Conservation (phyloP, 768 basidiomycete genomes). For the Baorangia bicolor region DNA sequence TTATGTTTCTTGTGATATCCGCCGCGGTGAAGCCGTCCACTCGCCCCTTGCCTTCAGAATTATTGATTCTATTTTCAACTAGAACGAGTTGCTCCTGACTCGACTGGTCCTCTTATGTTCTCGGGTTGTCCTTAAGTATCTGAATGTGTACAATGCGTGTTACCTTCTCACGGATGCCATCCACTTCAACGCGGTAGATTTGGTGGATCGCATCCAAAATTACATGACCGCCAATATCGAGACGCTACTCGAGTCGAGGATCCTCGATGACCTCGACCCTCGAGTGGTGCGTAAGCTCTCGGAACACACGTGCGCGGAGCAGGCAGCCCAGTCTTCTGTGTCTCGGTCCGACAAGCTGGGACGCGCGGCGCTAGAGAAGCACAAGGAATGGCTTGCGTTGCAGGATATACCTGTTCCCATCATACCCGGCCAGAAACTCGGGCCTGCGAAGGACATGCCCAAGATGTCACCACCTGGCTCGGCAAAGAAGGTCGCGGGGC, state of each 20-base stretch:
- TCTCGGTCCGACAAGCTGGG: slow-evolving; percentile 57
- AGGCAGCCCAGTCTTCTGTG: slow-evolving; percentile 64
- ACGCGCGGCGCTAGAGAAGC: slow-evolving; percentile 53
- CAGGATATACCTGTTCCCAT: slow-evolving; percentile 69
- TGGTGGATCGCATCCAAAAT: slow-evolving; percentile 68
- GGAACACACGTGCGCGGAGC: slow-evolving; percentile 52
- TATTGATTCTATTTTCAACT: neutral
- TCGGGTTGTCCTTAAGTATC: slow-evolving; percentile 60
- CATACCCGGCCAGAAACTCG: slow-evolving; percentile 30
- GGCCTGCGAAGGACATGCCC: slow-evolving; percentile 26
- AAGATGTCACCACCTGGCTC: slow-evolving; percentile 33
- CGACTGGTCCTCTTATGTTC: slow-evolving; percentile 84
- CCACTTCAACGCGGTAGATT: slow-evolving; percentile 66
- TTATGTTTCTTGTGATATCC: slow-evolving; percentile 83
- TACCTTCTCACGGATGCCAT: slow-evolving; percentile 81
- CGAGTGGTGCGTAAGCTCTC: slow-evolving; percentile 69
- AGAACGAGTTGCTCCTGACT: slow-evolving; percentile 91
- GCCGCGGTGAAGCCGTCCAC: slow-evolving; percentile 59
- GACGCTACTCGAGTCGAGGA: slow-evolving; percentile 73
- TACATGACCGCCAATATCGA: slow-evolving; percentile 88
- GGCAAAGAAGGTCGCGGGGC: slow-evolving; percentile 10
- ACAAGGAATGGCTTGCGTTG: slow-evolving; percentile 66
- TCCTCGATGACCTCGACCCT: slow-evolving; percentile 74
- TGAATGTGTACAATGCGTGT: slow-evolving; percentile 74
- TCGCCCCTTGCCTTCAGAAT: neutral